A percentile compares a stretch with the other conserved stretches of the same genome.
Evolutionary conservation across 1,284 basidiomycete genomes (phyloP).

Genomic region (Leccinum ponderosum): DNA sequence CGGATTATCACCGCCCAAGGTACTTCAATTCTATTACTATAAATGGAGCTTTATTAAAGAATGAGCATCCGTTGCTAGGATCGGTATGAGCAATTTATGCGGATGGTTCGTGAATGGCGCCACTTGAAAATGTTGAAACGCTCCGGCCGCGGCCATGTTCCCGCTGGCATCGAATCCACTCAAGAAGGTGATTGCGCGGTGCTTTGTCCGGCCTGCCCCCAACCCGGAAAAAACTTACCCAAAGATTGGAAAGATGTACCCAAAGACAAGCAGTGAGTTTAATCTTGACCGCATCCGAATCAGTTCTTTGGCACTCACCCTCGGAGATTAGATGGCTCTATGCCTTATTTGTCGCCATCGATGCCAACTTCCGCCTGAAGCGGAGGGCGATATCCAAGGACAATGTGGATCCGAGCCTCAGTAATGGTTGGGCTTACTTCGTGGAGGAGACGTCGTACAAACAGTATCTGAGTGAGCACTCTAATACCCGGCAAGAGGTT

Average conservation of each 20-base stretch:
- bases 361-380: neutral
- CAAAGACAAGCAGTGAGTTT: neutral
- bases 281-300: neutral
- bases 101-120: constrained; percentile 23
- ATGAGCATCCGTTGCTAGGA: constrained; percentile 14
- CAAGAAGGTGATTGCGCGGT: neutral
- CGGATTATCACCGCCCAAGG: neutral
- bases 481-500: neutral
- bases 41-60: neutral
- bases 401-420: neutral
- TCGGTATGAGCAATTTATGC: constrained; percentile 25
- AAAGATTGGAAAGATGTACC: neutral
- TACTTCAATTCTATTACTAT: neutral
- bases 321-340: neutral
- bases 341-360: neutral
- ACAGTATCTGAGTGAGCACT: neutral
- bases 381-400: neutral
- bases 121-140: constrained; percentile 25
- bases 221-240: neutral
- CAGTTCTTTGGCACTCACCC: neutral
- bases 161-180: neutral
- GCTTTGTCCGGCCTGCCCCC: neutral
- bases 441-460: neutral
- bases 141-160: neutral
- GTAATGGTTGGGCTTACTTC: neutral